Evolutionary conservation across 495 filamentous ascomycete genomes (phyloP).

Genomic region (Staphylotrichum tortipilum): DNA sequence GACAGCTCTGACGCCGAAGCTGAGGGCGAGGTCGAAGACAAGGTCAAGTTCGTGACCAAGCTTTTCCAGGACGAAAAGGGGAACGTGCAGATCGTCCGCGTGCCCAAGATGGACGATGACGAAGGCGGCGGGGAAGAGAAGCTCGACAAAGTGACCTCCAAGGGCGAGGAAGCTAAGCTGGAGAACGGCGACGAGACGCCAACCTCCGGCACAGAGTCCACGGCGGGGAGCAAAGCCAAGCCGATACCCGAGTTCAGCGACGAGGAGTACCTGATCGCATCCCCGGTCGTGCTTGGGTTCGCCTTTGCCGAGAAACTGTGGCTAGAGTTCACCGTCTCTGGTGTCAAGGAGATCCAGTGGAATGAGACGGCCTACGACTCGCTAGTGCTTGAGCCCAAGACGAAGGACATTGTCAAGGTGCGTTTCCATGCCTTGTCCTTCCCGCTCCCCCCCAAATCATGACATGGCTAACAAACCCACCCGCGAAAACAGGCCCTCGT

Average conservation of each 20-base stretch:
- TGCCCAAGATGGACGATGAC: slow-evolving; percentile 45
- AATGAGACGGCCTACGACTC: slow-evolving; percentile 24
- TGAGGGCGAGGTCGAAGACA: slow-evolving; percentile 37
- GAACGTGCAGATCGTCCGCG: slow-evolving; percentile 43
- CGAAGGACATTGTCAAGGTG: slow-evolving; percentile 44
- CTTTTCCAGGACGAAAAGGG: slow-evolving; percentile 57
- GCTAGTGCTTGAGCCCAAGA: slow-evolving; percentile 22
- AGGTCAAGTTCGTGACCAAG: slow-evolving; percentile 52
- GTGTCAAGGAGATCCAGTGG: slow-evolving; percentile 47
- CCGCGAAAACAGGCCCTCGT: slow-evolving; percentile 15
- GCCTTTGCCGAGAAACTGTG: slow-evolving; percentile 84
- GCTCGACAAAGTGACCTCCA: slow-evolving; percentile 53
- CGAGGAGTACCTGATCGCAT: slow-evolving; percentile 80
- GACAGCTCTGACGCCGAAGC: slow-evolving; percentile 31
- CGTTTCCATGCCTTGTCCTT: too few species aligned
- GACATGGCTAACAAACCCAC: too few species aligned
- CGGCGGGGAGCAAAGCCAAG: slow-evolving; percentile 25
- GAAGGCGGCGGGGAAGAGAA: slow-evolving; percentile 51
- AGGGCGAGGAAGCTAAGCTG: slow-evolving; percentile 16
- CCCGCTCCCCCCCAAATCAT: too few species aligned
- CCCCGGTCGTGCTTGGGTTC: slow-evolving; percentile 89
- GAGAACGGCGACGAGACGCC: slow-evolving; percentile 38
- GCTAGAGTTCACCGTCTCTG: slow-evolving; percentile 82
- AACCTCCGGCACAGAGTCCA: slow-evolving; percentile 22
- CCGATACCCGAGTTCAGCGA: slow-evolving; percentile 57